Base-by-base conservation (phyloP, 768 basidiomycete genomes). In the Amanita molliuscula region DNA sequence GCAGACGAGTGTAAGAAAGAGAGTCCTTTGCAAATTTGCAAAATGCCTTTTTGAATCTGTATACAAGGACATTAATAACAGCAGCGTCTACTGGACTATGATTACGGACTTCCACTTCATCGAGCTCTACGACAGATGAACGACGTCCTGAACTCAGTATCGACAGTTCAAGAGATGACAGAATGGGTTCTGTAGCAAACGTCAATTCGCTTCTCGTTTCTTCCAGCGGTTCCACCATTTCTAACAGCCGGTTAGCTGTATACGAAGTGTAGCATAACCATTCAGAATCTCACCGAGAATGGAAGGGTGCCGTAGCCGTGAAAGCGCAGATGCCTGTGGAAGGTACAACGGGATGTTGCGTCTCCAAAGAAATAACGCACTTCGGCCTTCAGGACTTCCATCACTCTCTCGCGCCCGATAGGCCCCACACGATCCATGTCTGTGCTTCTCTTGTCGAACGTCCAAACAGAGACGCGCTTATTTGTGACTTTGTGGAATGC, bases 191-290 rank as follows among this genome's bases (percentile, higher is more conserved):
- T 0, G 96, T 96, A 6, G 94, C 95, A 60, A 97, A 98, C 35
- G 84, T 81, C 35, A 98, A 72, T 58, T 95, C 88, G 33, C 71
- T 84, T 50, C 95, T 74, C 0, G 93, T 87, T 65, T 99, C 95
- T 61, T 97, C 93, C 41, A 96, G 68, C 21, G 96, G 95, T 66
- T 99, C 96, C 25, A 95, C 93, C 84, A 97, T 89, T 70, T 98
- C 95, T 91, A 43, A 20, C 50, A 29, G 33, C 25, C n/a, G 15
- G 64, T 34, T 26, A 38, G 33, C 26, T 15, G 45, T 15, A 11
- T 43, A 44, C 51, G 53, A 50, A 53, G 52, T 41, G 58, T 34
- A 16, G 46, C 20, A 16, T 1, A n/a, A 35, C 16, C 40, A 38
- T 35, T 13, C 50, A 10, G 38, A 33, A 36, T 54, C 53, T 52